Evolutionary conservation across 2,329 filamentous ascomycete species (phyloP).

Genomic region (Westerdykella ornata): DNA sequence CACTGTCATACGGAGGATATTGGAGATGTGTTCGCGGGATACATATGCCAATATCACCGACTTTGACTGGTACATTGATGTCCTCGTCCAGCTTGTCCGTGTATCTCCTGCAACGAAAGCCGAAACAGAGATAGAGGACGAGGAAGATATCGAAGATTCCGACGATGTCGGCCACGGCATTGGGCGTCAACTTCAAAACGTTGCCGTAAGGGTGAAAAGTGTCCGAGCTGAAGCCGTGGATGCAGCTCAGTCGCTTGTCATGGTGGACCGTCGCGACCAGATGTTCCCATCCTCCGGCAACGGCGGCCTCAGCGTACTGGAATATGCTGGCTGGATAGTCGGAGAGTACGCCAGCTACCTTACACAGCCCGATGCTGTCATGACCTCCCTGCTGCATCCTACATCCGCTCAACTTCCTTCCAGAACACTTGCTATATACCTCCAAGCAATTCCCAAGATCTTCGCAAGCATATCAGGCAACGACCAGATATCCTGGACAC

Average conservation of each 20-base stretch:
- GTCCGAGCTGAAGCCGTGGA: slow-evolving; percentile 73
- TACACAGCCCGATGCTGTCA: slow-evolving; percentile 60
- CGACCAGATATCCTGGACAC: slow-evolving; percentile 61
- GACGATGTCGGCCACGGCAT: slow-evolving; percentile 60
- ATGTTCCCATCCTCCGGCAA: slow-evolving; percentile 48
- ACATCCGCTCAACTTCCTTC: slow-evolving; percentile 53
- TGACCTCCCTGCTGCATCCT: slow-evolving; percentile 67
- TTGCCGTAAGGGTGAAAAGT: slow-evolving; percentile 84
- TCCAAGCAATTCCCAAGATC: slow-evolving; percentile 82
- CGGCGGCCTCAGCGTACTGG: slow-evolving; percentile 58
- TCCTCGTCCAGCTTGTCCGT: slow-evolving; percentile 76
- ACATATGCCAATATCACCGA: slow-evolving; percentile 82
- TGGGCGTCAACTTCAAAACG: slow-evolving; percentile 78
- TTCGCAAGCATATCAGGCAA: slow-evolving; percentile 66
- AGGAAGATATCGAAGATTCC: slow-evolving; percentile 19
- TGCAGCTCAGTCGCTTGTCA: slow-evolving; percentile 69
- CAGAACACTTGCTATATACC: slow-evolving; percentile 65
- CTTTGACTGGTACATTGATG: slow-evolving; percentile 96
- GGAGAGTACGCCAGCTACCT: slow-evolving; percentile 81
- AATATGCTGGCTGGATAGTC: slow-evolving; percentile 73
- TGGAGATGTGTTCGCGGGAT: slow-evolving; percentile 83
- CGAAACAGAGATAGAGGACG: slow-evolving; percentile 17
- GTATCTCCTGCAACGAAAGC: slow-evolving; percentile 50
- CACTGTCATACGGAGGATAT: slow-evolving; percentile 73
- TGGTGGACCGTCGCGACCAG: slow-evolving; percentile 55